Evolutionary conservation across 2,329 filamentous ascomycete genomes (phyloP).

Genomic region (Epichloe bromicola): DNA sequence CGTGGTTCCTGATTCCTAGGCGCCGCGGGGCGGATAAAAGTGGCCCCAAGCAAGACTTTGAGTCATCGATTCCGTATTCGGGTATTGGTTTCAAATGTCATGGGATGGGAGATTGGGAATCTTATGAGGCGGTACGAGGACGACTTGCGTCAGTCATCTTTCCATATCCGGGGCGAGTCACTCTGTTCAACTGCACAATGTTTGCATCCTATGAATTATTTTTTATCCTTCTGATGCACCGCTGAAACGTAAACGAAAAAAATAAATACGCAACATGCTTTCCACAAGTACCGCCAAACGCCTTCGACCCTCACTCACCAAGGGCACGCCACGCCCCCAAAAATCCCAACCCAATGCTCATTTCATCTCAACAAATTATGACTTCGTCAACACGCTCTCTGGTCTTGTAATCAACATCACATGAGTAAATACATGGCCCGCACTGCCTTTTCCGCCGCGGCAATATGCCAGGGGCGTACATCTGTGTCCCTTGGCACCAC

Average conservation of each 20-base stretch:
- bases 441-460: conserved; percentile 55
- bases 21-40: not conserved
- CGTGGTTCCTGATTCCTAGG: too few relatives aligned
- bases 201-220: not conserved
- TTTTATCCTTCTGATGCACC: not conserved
- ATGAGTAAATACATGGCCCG: conserved; percentile 51
- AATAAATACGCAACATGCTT: not conserved
- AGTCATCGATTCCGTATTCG: too few relatives aligned
- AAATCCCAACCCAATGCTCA: not conserved
- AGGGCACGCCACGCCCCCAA: not conserved
- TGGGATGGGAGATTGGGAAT: too few relatives aligned
- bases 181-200: not conserved
- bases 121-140: too few relatives aligned
- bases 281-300: not conserved
- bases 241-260: not conserved
- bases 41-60: not conserved
- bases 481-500: conserved; percentile 45
- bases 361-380: not conserved
- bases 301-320: not conserved
- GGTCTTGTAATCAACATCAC: conserved; percentile 25
- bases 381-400: conserved; percentile 8
- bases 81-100: too few relatives aligned
- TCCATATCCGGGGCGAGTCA: too few relatives aligned
- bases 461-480: conserved; percentile 67
- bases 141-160: too few relatives aligned